Percentiles rank a stretch among this genome's conserved stretches.
Conservation (phyloP, 768 basidiomycete genomes). For the Suillus discolor region DNA sequence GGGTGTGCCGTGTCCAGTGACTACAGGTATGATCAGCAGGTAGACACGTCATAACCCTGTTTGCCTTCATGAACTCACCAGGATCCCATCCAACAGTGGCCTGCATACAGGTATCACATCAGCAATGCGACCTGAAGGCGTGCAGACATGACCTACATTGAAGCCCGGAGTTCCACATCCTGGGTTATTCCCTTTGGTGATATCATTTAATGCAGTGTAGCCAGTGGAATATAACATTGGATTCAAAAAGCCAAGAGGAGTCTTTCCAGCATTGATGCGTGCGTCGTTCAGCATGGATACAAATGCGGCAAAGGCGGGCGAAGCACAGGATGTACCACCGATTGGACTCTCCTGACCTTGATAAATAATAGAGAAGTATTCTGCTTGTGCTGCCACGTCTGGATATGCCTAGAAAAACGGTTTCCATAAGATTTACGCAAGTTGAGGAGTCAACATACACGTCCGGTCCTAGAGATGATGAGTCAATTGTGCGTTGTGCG, state of each 20-base stretch:
- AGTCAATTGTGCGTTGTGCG: constrained; percentile 7
- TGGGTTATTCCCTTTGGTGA: constrained; percentile 56
- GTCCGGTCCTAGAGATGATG: constrained; percentile 43
- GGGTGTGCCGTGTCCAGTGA: constrained; percentile 60
- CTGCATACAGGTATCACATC: constrained; percentile 24
- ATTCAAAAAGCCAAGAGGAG: constrained; percentile 67
- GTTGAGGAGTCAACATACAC: constrained; percentile 40
- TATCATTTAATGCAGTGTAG: constrained; percentile 50
- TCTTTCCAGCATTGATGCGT: constrained; percentile 43
- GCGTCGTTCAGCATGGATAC: constrained; percentile 69
- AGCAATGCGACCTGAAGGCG: neutral
- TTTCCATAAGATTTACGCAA: neutral
- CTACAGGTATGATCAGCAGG: constrained; percentile 28
- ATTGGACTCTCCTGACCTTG: constrained; percentile 41
- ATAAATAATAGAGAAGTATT: constrained; percentile 50
- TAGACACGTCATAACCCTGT: constrained; percentile 6
- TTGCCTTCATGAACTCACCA: constrained; percentile 37
- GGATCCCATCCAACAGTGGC: constrained; percentile 62
- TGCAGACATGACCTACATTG: constrained; percentile 45
- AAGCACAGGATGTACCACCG: constrained; percentile 66
- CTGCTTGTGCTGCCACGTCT: constrained; percentile 66
- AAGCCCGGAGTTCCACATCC: constrained; percentile 69
- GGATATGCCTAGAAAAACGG: constrained; percentile 49
- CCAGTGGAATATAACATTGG: constrained; percentile 54
- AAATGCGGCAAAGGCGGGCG: constrained; percentile 66